These are phyloP conservation scores for Hericium coralloides DNA, from an alignment of 768 basidiomycete species.

Conservation along the genomic window DNA sequence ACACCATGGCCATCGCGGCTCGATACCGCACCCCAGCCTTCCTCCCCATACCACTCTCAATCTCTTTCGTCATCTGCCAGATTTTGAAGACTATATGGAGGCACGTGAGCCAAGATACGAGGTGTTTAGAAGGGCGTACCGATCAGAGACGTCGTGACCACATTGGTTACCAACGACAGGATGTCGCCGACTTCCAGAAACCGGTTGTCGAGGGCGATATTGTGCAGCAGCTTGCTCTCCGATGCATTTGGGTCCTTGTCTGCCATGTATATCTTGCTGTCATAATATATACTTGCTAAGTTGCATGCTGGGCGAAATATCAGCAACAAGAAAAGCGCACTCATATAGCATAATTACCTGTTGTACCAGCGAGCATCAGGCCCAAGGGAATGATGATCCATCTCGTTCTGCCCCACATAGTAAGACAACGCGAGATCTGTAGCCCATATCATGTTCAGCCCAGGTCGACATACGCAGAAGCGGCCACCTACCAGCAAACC, in stretches of 20 bases:
- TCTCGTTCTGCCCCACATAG: background rate
- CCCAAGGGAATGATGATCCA: background rate
- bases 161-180: background rate
- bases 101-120: background rate
- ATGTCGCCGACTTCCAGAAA: background rate
- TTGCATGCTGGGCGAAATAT: background rate
- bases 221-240: background rate
- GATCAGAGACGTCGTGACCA: background rate
- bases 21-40: background rate
- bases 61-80: background rate
- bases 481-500: background rate
- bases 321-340: background rate
- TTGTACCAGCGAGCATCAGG: background rate
- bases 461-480: background rate
- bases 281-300: background rate
- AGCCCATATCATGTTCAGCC: background rate
- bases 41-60: background rate
- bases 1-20: background rate
- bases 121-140: background rate
- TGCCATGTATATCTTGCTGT: background rate
- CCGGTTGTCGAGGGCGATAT: background rate
- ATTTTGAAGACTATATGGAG: background rate
- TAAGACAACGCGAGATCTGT: background rate
- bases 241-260: background rate
- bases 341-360: background rate